These are phyloP conservation scores for Saturnispora silvae DNA, from an alignment of 805 yeast genomes.

Conservation along the genomic window DNA sequence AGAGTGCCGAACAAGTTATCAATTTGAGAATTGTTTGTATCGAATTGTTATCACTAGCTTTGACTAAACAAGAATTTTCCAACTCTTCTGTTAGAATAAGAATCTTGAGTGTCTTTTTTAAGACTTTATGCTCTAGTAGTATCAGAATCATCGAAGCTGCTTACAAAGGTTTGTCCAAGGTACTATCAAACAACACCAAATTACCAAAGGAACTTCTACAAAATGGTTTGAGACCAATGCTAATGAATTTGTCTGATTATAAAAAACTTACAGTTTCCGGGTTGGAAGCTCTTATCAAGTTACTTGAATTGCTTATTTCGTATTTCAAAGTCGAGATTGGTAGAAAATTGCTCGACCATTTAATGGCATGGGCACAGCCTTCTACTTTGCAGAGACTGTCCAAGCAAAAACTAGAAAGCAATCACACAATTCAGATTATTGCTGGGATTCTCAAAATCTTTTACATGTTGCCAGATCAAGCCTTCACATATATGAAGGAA, in stretches of 20 bases:
- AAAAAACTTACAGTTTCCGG: slow-evolving; percentile 83
- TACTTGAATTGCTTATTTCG: slow-evolving; percentile 76
- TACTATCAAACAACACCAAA: slow-evolving; percentile 74
- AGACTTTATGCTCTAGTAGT: slow-evolving; percentile 78
- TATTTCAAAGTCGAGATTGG: slow-evolving; percentile 97
- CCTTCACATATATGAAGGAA: slow-evolving; percentile 84
- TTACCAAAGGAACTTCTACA: slow-evolving; percentile 93
- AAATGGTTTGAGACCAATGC: slow-evolving; percentile 88
- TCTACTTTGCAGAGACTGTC: slow-evolving; percentile 64
- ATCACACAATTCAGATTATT: slow-evolving; percentile 75
- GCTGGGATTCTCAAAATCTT: slow-evolving; percentile 85
- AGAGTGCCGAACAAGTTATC: slow-evolving; percentile 80
- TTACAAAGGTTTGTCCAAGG: slow-evolving; percentile 74
- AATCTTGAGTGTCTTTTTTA: slow-evolving; percentile 88
- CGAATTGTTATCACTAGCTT: slow-evolving; percentile 66
- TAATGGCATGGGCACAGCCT: slow-evolving; percentile 93
- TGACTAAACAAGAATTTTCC: slow-evolving; percentile 76
- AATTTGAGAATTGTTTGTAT: slow-evolving; percentile 87
- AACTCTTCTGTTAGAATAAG: slow-evolving; percentile 60
- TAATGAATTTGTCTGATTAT: slow-evolving; percentile 90
- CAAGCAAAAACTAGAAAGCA: slow-evolving; percentile 68
- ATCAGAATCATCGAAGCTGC: slow-evolving; percentile 89
- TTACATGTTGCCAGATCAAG: slow-evolving; percentile 85
- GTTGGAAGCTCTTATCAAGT: slow-evolving; percentile 78
- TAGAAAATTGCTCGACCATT: slow-evolving; percentile 79